Base-by-base conservation (phyloP, 2,329 filamentous ascomycete species). In the Lachnellula hyalina region DNA sequence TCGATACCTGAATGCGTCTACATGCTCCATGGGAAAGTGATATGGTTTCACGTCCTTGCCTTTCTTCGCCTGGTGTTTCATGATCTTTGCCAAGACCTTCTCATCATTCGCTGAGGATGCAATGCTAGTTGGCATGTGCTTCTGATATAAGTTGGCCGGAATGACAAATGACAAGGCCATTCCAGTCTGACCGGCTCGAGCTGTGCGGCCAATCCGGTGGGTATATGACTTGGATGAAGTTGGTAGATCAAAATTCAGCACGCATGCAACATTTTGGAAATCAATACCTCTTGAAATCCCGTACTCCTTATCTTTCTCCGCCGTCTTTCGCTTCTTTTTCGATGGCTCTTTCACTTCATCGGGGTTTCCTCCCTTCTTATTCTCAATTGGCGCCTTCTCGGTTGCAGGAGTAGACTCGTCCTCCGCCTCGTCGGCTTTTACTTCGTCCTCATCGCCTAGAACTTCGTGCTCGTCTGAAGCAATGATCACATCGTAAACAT, bases 141-240 rank as follows among this genome's bases (percentile, higher is more conserved):
- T 96, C 63, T 89, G 84, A 72, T 87, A 96, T 46, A 86, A 80
- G 0, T 90, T 85, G 49, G 84, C 80, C 8, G 94, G 93, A 3
- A 99, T 81, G 50, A 96, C 89, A 71, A 99, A 96, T 9, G 91
- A 96, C n/a, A 99, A 80, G 0, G 94, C 91, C 81, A 96, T 97
- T 56, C 94, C 94, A 1, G 88, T 85, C 68, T 95, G 90, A 11
- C 92, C 93, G 2, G 92, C 94, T 58, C 94, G 84, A 1, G 90
- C 94, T 5, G 94, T 99, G 34, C 94, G 85, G 34, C 94, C 94
- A 65, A 99, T 96, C 52, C 94, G 86, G 73, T 99, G 94, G n/a
- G 89, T 95, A 72, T 99, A 99, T 8, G 90, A 96, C 69, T 90
- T 95, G 38, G 90, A 87, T 8, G 86, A 87, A 15, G 85, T 83